These are phyloP conservation scores for Tuber melanosporum DNA, from an alignment of 495 filamentous ascomycete genomes.

Conservation along the genomic window DNA sequence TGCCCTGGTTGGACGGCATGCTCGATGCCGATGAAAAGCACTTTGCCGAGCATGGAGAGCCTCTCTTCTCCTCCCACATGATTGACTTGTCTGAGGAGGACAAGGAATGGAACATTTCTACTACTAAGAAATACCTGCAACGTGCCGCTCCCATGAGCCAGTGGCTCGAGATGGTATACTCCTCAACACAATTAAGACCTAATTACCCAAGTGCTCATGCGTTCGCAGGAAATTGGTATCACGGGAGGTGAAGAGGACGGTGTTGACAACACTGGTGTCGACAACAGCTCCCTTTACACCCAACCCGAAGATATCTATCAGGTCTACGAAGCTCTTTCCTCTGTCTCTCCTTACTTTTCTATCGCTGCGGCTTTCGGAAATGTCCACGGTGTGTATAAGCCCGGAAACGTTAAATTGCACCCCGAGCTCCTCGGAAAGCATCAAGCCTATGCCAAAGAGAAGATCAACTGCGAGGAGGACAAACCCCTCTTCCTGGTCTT, in stretches of 20 bases:
- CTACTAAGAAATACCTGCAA: constrained; percentile 84
- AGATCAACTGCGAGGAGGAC: constrained; percentile 57
- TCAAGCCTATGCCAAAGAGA: constrained; percentile 79
- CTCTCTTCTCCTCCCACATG: constrained; percentile 95
- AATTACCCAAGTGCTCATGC: constrained; percentile 7
- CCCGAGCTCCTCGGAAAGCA: constrained; percentile 91
- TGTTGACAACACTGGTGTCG: constrained; percentile 77
- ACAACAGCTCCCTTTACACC: constrained; percentile 95
- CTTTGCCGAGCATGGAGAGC: constrained; percentile 86
- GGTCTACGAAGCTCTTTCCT: constrained; percentile 72
- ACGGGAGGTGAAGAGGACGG: constrained; percentile 96
- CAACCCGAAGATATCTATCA: constrained; percentile 91
- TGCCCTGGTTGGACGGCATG: constrained; percentile 96
- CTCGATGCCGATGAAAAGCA: constrained; percentile 82
- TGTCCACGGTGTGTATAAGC: constrained; percentile 98
- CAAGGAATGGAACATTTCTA: constrained; percentile 81
- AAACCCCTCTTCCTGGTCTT: constrained; percentile 99
- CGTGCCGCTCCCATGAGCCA: constrained; percentile 90
- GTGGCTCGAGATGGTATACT: constrained; percentile 92
- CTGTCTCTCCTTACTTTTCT: constrained; percentile 88
- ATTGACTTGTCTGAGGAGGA: constrained; percentile 90
- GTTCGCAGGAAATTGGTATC: constrained; percentile 70
- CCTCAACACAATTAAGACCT: neutral
- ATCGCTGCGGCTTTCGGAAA: constrained; percentile 98
- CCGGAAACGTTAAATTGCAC: constrained; percentile 92